Evolutionary conservation across 2,329 filamentous ascomycete genomes (phyloP).

Genomic region (Cadophora sp.): DNA sequence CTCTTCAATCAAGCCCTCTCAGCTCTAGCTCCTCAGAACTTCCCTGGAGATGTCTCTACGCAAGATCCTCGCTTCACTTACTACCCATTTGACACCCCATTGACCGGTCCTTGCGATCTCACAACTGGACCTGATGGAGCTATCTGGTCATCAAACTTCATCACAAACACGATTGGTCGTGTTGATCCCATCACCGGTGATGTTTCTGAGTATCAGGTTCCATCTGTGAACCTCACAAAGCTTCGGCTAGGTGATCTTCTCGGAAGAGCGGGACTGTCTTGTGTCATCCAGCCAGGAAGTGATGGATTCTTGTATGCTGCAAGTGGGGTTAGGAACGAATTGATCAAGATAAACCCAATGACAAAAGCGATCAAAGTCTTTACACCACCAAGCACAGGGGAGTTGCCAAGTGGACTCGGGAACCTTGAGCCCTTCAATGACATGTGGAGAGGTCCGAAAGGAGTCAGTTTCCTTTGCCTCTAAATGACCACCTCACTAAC

Average conservation of each 20-base stretch:
- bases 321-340: not conserved
- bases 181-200: conserved; percentile 1
- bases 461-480: not conserved
- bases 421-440: conserved; percentile 1
- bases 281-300: conserved; percentile 2
- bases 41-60: not conserved
- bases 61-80: conserved; percentile 1
- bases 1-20: not conserved
- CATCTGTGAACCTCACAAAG: not conserved
- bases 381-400: not conserved
- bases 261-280: not conserved
- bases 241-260: not conserved
- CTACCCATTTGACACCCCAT: not conserved
- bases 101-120: conserved; percentile 1
- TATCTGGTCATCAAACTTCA: not conserved
- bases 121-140: conserved; percentile 1
- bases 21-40: not conserved
- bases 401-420: not conserved
- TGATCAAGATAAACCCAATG: not conserved
- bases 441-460: not conserved
- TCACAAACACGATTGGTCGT: not conserved
- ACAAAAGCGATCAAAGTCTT: conserved; percentile 10
- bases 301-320: conserved; percentile 3
- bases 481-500: too few species aligned
- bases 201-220: not conserved